Percentiles rank a stretch among this genome's conserved stretches.
These are phyloP conservation scores for Quercus dentata DNA, from an alignment of 306 rosid genomes.

Conservation along the genomic window DNA sequence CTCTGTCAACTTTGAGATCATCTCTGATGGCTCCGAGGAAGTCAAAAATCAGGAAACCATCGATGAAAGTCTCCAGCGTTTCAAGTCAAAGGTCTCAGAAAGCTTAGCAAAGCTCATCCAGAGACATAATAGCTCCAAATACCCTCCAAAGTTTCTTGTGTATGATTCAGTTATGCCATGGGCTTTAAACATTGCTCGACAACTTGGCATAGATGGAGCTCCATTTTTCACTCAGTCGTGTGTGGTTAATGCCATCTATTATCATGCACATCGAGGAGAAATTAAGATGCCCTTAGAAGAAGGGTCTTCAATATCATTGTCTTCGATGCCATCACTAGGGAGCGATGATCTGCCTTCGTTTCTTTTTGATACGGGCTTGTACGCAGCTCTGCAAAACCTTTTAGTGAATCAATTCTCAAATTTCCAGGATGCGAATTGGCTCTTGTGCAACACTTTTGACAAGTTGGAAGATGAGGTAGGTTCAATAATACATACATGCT, in stretches of 20 bases:
- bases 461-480: too few species aligned
- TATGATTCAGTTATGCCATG: constrained; percentile 29
- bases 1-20: constrained; percentile 2
- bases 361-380: not conserved
- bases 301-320: not conserved
- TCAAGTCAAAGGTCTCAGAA: not conserved
- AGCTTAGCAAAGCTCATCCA: not conserved
- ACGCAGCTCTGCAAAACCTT: not conserved
- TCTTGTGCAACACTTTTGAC: too few species aligned
- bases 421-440: too few species aligned
- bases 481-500: too few species aligned
- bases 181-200: constrained; percentile 24
- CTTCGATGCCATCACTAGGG: constrained; percentile 16
- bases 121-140: not conserved
- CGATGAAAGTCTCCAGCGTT: not conserved
- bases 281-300: constrained; percentile 1
- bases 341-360: not conserved
- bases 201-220: constrained; percentile 20
- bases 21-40: constrained; percentile 19
- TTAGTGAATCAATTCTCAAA: too few species aligned
- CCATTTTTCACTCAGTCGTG: constrained; percentile 27
- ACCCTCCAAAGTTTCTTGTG: constrained; percentile 6
- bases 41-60: not conserved
- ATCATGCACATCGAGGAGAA: constrained; percentile 1
- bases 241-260: not conserved